These are phyloP conservation scores for Diaporthe sp. DNA, from an alignment of 2,329 filamentous ascomycete genomes.

Conservation along the genomic window DNA sequence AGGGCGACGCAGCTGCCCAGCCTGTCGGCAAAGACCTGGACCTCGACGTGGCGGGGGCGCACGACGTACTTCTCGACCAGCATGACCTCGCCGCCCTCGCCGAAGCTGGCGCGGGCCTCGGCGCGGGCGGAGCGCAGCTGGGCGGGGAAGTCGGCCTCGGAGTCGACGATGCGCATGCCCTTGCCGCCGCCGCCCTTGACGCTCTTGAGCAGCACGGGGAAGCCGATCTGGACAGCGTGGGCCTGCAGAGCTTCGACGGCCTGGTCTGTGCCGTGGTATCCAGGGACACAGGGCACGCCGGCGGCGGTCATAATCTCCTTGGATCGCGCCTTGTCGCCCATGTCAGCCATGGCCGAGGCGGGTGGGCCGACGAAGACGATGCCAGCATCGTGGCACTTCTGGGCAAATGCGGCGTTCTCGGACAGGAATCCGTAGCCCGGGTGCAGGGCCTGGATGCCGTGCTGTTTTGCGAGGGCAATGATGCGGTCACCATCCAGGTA, in stretches of 20 bases:
- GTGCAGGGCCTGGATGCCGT: constrained; percentile 91
- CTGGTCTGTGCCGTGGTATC: constrained; percentile 92
- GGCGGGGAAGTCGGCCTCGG: constrained; percentile 73
- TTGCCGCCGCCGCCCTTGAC: constrained; percentile 86
- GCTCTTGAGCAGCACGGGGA: constrained; percentile 82
- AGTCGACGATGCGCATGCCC: constrained; percentile 81
- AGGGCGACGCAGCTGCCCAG: constrained; percentile 83
- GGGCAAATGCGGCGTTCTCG: constrained; percentile 92
- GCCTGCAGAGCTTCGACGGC: constrained; percentile 68
- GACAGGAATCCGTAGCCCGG: constrained; percentile 96
- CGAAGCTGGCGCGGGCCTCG: constrained; percentile 82
- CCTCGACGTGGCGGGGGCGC: constrained; percentile 85
- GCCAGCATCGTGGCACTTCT: constrained; percentile 87
- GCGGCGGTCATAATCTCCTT: constrained; percentile 97
- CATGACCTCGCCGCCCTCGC: constrained; percentile 81
- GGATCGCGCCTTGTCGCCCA: constrained; percentile 92
- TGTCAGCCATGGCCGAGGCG: constrained; percentile 81
- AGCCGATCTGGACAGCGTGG: constrained; percentile 77
- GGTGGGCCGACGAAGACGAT: constrained; percentile 96
- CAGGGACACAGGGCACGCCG: constrained; percentile 95
- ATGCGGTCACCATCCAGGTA: constrained; percentile 96
- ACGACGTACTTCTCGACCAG: constrained; percentile 87
- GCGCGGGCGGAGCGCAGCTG: constrained; percentile 79
- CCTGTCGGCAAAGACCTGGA: constrained; percentile 89
- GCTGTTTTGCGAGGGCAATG: constrained; percentile 85